Conservation (phyloP, 2,329 filamentous ascomycete genomes). For the Monilinia vaccinii-corymbosi region DNA sequence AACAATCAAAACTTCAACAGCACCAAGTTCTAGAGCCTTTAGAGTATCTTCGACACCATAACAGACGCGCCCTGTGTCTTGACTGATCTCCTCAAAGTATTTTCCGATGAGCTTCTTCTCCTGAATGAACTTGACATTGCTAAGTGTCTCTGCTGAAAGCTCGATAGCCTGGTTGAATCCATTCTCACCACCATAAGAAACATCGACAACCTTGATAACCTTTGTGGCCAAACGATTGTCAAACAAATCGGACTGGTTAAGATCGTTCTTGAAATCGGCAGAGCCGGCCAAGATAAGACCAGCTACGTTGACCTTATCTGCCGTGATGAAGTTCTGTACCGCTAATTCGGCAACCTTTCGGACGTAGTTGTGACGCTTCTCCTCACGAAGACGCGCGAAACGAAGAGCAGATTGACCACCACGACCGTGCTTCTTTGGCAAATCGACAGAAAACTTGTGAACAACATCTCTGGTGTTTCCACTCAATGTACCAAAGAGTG, state of each 20-base stretch:
- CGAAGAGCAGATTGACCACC: constrained; percentile 98
- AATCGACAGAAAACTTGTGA: constrained; percentile 97
- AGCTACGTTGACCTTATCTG: constrained; percentile 96
- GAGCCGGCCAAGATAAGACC: constrained; percentile 93
- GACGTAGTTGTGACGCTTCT: constrained; percentile 99
- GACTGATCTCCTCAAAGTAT: constrained; percentile 98
- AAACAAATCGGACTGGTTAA: constrained; percentile 96
- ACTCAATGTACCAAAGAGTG: constrained; percentile 91
- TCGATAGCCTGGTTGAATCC: constrained; percentile 99
- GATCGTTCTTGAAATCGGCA: constrained; percentile 98
- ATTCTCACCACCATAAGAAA: constrained; percentile 98
- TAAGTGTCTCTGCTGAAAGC: constrained; percentile 84
- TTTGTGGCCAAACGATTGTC: constrained; percentile 84
- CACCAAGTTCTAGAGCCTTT: constrained; percentile 92
- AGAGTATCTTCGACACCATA: constrained; percentile 97
- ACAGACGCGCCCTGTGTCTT: constrained; percentile 93
- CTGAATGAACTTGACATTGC: constrained; percentile 99
- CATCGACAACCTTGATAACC: constrained; percentile 99
- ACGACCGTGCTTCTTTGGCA: constrained; percentile 99
- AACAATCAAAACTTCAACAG: constrained; percentile 88
- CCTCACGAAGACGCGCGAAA: constrained; percentile 98
- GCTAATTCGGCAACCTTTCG: constrained; percentile 97
- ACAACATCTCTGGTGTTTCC: constrained; percentile 95
- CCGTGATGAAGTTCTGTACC: constrained; percentile 97
- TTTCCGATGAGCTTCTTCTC: constrained; percentile 99